Evolutionary conservation across 768 basidiomycete species (phyloP).

Genomic region (Podaxis sp.): DNA sequence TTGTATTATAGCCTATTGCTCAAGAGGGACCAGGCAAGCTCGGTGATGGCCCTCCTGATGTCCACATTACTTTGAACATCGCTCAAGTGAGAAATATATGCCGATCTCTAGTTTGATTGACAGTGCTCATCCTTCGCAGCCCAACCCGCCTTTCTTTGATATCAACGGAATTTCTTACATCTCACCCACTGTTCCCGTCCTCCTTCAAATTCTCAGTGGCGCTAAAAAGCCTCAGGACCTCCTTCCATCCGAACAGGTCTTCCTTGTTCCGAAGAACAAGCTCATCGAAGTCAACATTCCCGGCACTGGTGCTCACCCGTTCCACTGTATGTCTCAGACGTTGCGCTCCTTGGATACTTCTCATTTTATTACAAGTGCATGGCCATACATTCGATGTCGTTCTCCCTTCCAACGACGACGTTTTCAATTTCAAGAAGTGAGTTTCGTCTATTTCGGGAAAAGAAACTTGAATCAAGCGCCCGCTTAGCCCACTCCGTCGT

Average conservation of each 20-base stretch:
- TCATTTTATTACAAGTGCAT: constrained; percentile 16
- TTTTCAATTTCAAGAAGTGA: constrained; percentile 14
- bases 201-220: constrained; percentile 11
- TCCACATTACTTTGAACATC: neutral
- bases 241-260: constrained; percentile 4
- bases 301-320: neutral
- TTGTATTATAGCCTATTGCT: constrained; percentile 15
- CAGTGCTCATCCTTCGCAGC: constrained; percentile 4
- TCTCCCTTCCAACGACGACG: constrained; percentile 1
- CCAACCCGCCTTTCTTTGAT: constrained; percentile 7
- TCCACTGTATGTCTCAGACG: constrained; percentile 4
- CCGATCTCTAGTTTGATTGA: too few relatives aligned
- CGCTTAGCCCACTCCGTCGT: constrained; percentile 14
- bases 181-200: constrained; percentile 3
- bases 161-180: constrained; percentile 6
- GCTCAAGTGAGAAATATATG: neutral
- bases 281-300: constrained; percentile 12
- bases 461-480: neutral
- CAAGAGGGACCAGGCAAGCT: neutral
- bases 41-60: constrained; percentile 11
- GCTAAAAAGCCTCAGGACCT: constrained; percentile 2
- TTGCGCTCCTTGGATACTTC: neutral
- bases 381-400: constrained; percentile 28
- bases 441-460: neutral
- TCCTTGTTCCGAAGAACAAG: neutral